Conservation (phyloP, 2,329 filamentous ascomycete species). For the Xylogone sp. region DNA sequence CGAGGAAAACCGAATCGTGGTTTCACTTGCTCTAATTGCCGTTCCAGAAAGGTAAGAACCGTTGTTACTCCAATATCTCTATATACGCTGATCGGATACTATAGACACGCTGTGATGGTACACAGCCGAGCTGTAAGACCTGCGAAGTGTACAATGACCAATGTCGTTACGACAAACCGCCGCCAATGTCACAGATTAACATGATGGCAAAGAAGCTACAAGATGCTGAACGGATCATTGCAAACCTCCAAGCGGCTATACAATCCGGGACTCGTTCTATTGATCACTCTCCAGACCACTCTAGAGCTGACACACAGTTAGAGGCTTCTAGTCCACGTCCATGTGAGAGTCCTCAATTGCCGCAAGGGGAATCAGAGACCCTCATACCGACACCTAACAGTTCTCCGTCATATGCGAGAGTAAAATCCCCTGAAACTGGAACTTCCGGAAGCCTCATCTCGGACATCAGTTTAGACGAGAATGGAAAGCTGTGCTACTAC, state of each 20-base stretch:
- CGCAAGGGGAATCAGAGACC: neutral
- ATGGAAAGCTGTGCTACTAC: slow-evolving; percentile 24
- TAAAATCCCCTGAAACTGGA: slow-evolving; percentile 4
- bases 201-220: neutral
- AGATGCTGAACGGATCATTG: neutral
- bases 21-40: slow-evolving; percentile 22
- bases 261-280: slow-evolving; percentile 16
- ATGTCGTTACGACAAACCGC: slow-evolving; percentile 4
- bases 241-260: neutral
- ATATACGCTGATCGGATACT: neutral
- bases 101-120: slow-evolving; percentile 10
- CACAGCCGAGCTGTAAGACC: slow-evolving; percentile 1
- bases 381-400: neutral
- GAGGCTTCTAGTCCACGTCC: neutral
- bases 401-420: neutral
- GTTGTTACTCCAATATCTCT: neutral
- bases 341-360: neutral
- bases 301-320: neutral
- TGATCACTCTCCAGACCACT: slow-evolving; percentile 1
- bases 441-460: slow-evolving; percentile 12
- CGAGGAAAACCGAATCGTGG: slow-evolving; percentile 5
- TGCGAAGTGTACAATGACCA: slow-evolving; percentile 1
- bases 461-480: slow-evolving; percentile 21
- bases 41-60: slow-evolving; percentile 16
- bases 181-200: neutral